Evolutionary conservation across 129 eudicot genomes (phyloP).

Genomic region (carrot (Daucus carota)): DH1_v3.0 NC_030385.2:6926501-6927000

Average conservation of each 20-base stretch:
- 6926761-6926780: background rate
- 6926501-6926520: conserved; percentile 85
- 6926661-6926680: conserved; percentile 40
- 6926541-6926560: conserved; percentile 95
- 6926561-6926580: conserved; percentile 73
- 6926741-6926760: background rate
- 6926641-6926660: conserved; percentile 14
- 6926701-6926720: conserved; percentile 26
- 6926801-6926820: background rate
- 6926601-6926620: conserved; percentile 32
- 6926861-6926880: no score
- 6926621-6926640: conserved; percentile 14
- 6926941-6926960: no score
- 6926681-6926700: conserved; percentile 17
- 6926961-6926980: no score
- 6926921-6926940: no score
- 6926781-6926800: no score
- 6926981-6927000: no score
- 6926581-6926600: conserved; percentile 24
- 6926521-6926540: conserved; percentile 98
- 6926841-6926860: no score
- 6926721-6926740: background rate
- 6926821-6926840: background rate
- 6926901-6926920: no score
- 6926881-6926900: no score